phyloP scores from a whole-genome alignment of 495 filamentous ascomycete genomes.

The Aspergillus nanangensis region DNA sequence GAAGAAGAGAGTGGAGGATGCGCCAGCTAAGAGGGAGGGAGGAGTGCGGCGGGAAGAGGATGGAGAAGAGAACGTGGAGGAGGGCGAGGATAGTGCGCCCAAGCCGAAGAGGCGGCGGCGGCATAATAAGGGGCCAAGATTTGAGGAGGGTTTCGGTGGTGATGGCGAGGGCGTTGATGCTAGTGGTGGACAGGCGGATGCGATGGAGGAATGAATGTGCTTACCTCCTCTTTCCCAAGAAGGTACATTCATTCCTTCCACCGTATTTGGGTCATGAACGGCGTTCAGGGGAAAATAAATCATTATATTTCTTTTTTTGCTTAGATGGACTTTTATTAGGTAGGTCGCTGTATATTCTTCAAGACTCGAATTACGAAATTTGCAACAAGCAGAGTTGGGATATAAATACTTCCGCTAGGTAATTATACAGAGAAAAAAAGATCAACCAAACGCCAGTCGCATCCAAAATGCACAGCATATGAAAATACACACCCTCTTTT shows the following conservation, averaged over 20 bases:
- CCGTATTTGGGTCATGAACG: too few species aligned
- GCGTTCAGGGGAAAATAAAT: not conserved
- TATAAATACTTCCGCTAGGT: not conserved
- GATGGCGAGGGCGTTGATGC: constrained; percentile 13
- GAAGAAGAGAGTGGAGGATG: constrained; percentile 43
- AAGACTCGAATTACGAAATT: too few species aligned
- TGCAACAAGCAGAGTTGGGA: too few species aligned
- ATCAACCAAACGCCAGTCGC: too few species aligned
- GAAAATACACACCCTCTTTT: too few species aligned
- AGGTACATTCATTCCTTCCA: too few species aligned
- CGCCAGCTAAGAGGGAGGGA: constrained; percentile 15
- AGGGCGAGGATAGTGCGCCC: constrained; percentile 18
- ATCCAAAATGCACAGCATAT: too few species aligned
- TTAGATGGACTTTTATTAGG: constrained; percentile 38
- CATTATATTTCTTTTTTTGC: constrained; percentile 14
- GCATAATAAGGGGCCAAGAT: constrained; percentile 32
- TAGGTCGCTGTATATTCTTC: too few species aligned
- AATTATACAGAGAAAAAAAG: not conserved
- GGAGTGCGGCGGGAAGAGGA: constrained; percentile 12
- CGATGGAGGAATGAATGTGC: constrained; percentile 22
- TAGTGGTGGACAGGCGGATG: constrained; percentile 9
- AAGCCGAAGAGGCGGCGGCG: constrained; percentile 46
- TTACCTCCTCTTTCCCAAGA: too few species aligned
- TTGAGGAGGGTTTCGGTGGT: constrained; percentile 16
- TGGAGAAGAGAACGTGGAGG: constrained; percentile 15